These are phyloP conservation scores for Clonostachys solani DNA, from an alignment of 2,329 filamentous ascomycete genomes.

Conservation along the genomic window DNA sequence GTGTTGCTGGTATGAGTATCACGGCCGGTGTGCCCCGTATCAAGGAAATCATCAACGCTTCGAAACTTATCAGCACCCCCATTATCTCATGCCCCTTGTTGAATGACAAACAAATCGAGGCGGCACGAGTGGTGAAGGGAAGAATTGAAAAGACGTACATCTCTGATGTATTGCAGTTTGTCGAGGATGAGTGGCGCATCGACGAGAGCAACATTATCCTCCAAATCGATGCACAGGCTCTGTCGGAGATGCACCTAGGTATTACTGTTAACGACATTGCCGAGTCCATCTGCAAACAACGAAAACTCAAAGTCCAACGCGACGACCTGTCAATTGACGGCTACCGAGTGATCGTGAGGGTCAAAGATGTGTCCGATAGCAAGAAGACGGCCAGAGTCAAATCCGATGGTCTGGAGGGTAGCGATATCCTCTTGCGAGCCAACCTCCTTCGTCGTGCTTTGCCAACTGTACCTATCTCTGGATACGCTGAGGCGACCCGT, in stretches of 20 bases:
- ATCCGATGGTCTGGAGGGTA: conserved; percentile 36
- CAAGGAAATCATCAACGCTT: conserved; percentile 99
- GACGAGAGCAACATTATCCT: conserved; percentile 74
- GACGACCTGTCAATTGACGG: conserved; percentile 58
- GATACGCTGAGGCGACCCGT: conserved; percentile 79
- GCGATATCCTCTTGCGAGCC: conserved; percentile 65
- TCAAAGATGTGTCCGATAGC: conserved; percentile 43
- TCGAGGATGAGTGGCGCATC: conserved; percentile 86
- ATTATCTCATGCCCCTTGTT: conserved; percentile 85
- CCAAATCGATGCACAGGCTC: conserved; percentile 73
- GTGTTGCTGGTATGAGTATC: conserved; percentile 99
- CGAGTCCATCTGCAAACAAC: conserved; percentile 71
- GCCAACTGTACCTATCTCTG: conserved; percentile 80
- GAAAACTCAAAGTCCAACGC: conserved; percentile 73
- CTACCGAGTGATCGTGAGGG: conserved; percentile 67
- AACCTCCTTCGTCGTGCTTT: conserved; percentile 81
- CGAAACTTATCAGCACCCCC: conserved; percentile 87
- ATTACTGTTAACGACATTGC: conserved; percentile 71
- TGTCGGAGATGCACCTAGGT: conserved; percentile 78
- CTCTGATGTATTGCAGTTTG: conserved; percentile 71
- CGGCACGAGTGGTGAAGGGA: conserved; percentile 86
- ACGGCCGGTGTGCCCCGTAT: conserved; percentile 99
- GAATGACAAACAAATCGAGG: conserved; percentile 69
- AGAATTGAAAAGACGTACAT: conserved; percentile 94
- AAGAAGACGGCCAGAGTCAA: conserved; percentile 25